These are phyloP conservation scores for Calycina herbarum DNA, from an alignment of 2,329 filamentous ascomycete genomes.

Conservation along the genomic window DNA sequence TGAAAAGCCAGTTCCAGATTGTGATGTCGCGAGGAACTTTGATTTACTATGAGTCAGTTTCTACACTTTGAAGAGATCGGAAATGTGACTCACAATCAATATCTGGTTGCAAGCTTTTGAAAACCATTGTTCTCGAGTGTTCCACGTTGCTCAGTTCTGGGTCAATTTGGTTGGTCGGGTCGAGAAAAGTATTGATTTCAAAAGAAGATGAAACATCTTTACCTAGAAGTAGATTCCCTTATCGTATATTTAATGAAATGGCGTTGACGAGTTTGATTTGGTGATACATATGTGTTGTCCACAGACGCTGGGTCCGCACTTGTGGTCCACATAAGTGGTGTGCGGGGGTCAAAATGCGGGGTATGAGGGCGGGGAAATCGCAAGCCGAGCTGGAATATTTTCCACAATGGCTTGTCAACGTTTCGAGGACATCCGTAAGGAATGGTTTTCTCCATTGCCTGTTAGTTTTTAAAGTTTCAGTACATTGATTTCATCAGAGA, in stretches of 20 bases:
- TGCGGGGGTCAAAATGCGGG: background rate
- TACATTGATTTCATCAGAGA: too few species aligned
- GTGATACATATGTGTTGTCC: background rate
- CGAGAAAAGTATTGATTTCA: background rate
- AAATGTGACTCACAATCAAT: slow-evolving; percentile 24
- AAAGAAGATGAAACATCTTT: background rate
- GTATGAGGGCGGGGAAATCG: background rate
- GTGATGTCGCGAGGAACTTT: slow-evolving; percentile 44
- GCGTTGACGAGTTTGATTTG: too few species aligned
- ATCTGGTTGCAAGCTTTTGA: slow-evolving; percentile 32
- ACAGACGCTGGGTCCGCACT: background rate
- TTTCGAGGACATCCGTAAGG: too few species aligned
- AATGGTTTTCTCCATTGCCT: too few species aligned
- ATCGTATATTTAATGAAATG: too few species aligned
- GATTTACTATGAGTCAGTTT: background rate
- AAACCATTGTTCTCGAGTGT: slow-evolving; percentile 23
- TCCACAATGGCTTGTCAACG: too few species aligned
- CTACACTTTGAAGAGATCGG: background rate
- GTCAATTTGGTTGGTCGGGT: background rate
- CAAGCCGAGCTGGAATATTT: background rate
- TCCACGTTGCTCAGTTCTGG: background rate
- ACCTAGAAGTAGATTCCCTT: too few species aligned
- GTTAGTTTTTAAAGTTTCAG: too few species aligned
- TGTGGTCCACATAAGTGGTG: background rate
- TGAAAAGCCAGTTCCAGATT: slow-evolving; percentile 63